Evolutionary conservation across 495 filamentous ascomycete species (phyloP).

Genomic region (Penicillium daleae): DNA sequence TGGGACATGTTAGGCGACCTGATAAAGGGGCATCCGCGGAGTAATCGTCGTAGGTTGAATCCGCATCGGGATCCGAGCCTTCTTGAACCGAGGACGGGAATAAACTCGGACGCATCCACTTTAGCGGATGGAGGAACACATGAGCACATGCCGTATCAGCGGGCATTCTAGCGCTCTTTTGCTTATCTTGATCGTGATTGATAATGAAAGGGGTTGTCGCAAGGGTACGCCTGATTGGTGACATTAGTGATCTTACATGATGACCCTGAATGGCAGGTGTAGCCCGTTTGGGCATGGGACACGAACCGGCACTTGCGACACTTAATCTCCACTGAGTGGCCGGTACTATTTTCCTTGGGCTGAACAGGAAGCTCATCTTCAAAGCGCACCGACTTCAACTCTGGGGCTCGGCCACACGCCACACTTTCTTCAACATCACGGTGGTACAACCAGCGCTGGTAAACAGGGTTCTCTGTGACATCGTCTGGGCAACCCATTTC

Average conservation of each 20-base stretch:
- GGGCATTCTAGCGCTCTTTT: constrained; percentile 24
- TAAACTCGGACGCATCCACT: constrained; percentile 88
- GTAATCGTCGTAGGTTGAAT: constrained; percentile 23
- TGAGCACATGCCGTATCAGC: constrained; percentile 65
- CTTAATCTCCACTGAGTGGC: constrained; percentile 52
- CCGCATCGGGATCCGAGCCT: constrained; percentile 13
- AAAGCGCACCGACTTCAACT: constrained; percentile 75
- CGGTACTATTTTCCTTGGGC: constrained; percentile 19
- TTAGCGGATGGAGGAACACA: constrained; percentile 85
- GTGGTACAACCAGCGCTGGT: constrained; percentile 88
- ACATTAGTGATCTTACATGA: constrained; percentile 4
- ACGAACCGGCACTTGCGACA: constrained; percentile 68
- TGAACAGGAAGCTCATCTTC: constrained; percentile 68
- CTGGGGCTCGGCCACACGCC: constrained; percentile 70
- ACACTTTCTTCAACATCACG: constrained; percentile 75
- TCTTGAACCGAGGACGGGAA: constrained; percentile 33
- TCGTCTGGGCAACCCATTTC: constrained; percentile 76
- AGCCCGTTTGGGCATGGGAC: not conserved
- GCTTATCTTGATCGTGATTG: constrained; percentile 48
- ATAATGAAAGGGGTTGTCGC: constrained; percentile 66
- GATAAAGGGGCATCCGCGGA: constrained; percentile 68
- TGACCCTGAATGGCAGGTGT: constrained; percentile 2
- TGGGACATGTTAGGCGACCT: constrained; percentile 82
- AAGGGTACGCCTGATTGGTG: constrained; percentile 55
- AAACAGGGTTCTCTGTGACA: constrained; percentile 69